A percentile compares a stretch with the other conserved stretches of the same genome.
Evolutionary conservation across 2,329 filamentous ascomycete species (phyloP).

Genomic region (Aspergillus pseudonomiae): DNA sequence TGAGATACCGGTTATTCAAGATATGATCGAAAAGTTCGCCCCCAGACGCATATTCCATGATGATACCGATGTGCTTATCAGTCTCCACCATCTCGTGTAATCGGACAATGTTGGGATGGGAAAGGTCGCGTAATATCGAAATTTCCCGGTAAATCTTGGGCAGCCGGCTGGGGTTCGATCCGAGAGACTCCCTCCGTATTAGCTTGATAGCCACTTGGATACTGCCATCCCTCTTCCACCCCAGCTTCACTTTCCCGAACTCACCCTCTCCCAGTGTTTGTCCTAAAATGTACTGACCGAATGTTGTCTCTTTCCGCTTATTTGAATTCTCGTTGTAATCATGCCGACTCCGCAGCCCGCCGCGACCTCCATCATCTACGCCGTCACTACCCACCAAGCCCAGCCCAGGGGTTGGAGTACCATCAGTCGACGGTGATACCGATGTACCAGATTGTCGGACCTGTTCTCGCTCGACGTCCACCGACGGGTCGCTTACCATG

Average conservation of each 20-base stretch:
- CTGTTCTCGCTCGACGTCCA: slow-evolving; percentile 71
- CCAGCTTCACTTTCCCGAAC: slow-evolving; percentile 97
- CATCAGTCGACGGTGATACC: slow-evolving; percentile 46
- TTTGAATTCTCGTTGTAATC: slow-evolving; percentile 57
- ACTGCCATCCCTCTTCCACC: slow-evolving; percentile 94
- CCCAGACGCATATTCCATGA: slow-evolving; percentile 95
- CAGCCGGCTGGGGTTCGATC: slow-evolving; percentile 82
- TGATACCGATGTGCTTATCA: slow-evolving; percentile 94
- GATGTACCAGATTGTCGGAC: slow-evolving; percentile 67
- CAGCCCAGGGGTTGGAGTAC: slow-evolving; percentile 52
- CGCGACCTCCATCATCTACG: slow-evolving; percentile 47
- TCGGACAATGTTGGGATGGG: slow-evolving; percentile 95
- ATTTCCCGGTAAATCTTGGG: slow-evolving; percentile 99
- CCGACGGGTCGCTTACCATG: slow-evolving; percentile 73
- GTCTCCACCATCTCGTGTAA: slow-evolving; percentile 99
- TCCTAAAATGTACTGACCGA: slow-evolving; percentile 93
- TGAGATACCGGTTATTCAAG: slow-evolving; percentile 92
- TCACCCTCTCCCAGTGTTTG: slow-evolving; percentile 97
- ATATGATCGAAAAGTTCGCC: slow-evolving; percentile 99
- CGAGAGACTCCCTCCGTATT: slow-evolving; percentile 88
- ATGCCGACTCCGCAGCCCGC: slow-evolving; percentile 52
- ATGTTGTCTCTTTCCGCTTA: slow-evolving; percentile 82
- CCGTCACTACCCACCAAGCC: slow-evolving; percentile 55
- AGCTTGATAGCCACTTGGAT: slow-evolving; percentile 97
- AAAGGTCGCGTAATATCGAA: slow-evolving; percentile 80